phyloP scores from a whole-genome alignment of 2,329 filamentous ascomycete species.

The Xylaria polymorpha region DNA sequence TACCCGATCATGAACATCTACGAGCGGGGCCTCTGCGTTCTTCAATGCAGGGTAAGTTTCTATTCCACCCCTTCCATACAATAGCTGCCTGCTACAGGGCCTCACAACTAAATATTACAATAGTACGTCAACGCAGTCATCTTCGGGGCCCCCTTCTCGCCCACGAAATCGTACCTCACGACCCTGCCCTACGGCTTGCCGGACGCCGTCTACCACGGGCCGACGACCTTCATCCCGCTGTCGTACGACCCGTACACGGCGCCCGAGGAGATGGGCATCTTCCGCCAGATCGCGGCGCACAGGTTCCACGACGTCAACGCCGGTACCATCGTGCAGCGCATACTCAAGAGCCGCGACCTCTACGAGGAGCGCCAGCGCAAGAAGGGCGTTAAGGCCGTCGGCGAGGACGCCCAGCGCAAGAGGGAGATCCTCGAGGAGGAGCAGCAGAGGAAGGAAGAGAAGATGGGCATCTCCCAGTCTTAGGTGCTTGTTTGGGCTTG shows the following conservation, averaged over 20 bases:
- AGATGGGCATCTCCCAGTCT: conserved; percentile 41
- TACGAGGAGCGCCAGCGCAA: conserved; percentile 93
- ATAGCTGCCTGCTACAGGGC: not conserved
- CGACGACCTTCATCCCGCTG: conserved; percentile 86
- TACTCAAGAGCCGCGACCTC: conserved; percentile 84
- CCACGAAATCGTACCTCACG: conserved; percentile 80
- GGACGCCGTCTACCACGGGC: conserved; percentile 92
- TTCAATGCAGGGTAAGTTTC: conserved; percentile 84
- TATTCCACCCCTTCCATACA: not conserved
- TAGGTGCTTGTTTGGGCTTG: conserved; percentile 4
- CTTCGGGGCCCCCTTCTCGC: conserved; percentile 90
- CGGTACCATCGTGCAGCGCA: conserved; percentile 89
- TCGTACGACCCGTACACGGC: conserved; percentile 85
- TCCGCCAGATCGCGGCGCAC: conserved; percentile 80
- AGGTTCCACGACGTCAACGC: conserved; percentile 89
- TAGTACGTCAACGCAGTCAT: conserved; percentile 89
- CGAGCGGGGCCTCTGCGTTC: conserved; percentile 91
- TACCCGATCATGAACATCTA: conserved; percentile 99
- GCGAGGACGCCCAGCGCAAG: conserved; percentile 73
- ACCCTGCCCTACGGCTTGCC: conserved; percentile 79
- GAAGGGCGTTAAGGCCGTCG: conserved; percentile 87
- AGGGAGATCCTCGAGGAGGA: conserved; percentile 72
- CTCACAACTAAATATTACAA: conserved; percentile 29
- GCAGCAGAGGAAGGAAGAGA: conserved; percentile 62
- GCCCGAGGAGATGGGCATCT: conserved; percentile 85